A percentile compares a stretch with the other conserved stretches of the same genome.
These are phyloP conservation scores for Cicer arietinum DNA, from an alignment of 306 rosid genomes.

Conservation along the genomic window DNA sequence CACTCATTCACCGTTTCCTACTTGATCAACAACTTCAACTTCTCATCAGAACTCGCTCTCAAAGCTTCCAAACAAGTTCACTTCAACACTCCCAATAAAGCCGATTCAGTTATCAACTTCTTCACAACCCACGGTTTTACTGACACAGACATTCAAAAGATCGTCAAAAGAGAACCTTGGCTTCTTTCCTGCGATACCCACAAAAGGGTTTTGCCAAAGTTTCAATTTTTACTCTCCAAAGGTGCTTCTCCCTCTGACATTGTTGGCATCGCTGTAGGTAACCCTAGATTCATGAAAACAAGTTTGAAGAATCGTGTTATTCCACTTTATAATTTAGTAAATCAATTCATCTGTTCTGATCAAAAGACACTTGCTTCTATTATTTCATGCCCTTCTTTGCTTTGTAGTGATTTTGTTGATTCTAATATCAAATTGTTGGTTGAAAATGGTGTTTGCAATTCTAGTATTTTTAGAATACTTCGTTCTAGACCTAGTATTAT, in stretches of 20 bases:
- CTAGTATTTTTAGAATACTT: background rate
- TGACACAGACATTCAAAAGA: background rate
- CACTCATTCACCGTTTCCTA: slow-evolving; percentile 42
- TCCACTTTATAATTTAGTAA: slow-evolving; percentile 18
- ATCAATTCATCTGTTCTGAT: background rate
- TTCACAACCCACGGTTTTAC: slow-evolving; percentile 28
- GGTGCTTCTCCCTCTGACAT: slow-evolving; percentile 42
- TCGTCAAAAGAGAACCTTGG: background rate
- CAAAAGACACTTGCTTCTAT: background rate
- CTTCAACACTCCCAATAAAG: slow-evolving; percentile 8
- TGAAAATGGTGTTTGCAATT: background rate
- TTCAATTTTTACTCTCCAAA: slow-evolving; percentile 43
- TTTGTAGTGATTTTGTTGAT: background rate
- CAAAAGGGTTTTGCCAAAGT: slow-evolving; percentile 36
- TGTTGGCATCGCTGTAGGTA: background rate
- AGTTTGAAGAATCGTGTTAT: slow-evolving; percentile 30
- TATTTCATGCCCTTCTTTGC: background rate
- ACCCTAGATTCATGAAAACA: background rate
- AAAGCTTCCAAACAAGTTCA: slow-evolving; percentile 34
- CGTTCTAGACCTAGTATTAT: background rate
- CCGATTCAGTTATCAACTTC: slow-evolving; percentile 16
- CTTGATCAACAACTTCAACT: slow-evolving; percentile 45
- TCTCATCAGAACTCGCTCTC: slow-evolving; percentile 47
- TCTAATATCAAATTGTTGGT: slow-evolving; percentile 4
- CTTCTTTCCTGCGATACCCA: slow-evolving; percentile 10